phyloP scores from a whole-genome alignment of 768 basidiomycete species.

The Rhodotorula toruloides region DNA sequence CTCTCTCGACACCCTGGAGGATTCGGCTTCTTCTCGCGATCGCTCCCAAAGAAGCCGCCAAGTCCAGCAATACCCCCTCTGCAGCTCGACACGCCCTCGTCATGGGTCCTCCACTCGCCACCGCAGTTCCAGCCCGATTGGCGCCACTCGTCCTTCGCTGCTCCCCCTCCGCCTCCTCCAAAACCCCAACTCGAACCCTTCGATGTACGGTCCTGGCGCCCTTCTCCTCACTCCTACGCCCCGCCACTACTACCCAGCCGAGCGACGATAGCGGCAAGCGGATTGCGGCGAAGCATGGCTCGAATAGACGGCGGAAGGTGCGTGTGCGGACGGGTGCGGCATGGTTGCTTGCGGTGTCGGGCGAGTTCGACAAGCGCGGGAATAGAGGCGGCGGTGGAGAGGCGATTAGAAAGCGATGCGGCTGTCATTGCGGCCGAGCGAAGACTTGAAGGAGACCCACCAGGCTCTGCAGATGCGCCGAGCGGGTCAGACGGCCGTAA shows the following conservation, averaged over 20 bases:
- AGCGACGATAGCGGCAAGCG: background rate
- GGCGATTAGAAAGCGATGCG: background rate
- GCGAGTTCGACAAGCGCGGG: background rate
- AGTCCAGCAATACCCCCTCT: background rate
- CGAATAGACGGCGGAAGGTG: conserved; percentile 1
- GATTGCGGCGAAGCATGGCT: background rate
- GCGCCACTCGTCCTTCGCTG: background rate
- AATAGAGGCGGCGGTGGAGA: background rate
- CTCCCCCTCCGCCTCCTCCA: conserved; percentile 3
- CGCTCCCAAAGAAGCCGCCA: conserved; percentile 20
- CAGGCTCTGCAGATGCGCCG: no score
- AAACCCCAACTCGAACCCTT: background rate
- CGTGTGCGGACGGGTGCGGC: conserved; percentile 20
- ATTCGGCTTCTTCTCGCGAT: conserved; percentile 38
- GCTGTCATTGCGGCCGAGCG: no score
- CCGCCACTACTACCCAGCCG: background rate
- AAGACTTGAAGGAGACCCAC: no score
- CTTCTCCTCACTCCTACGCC: background rate
- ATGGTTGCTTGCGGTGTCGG: background rate
- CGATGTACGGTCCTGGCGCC: conserved; percentile 15
- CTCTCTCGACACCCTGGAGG: conserved; percentile 29
- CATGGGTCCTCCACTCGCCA: background rate
- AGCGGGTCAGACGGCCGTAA: no score
- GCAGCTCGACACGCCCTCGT: background rate
- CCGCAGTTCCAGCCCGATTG: background rate